Evolutionary conservation across 176 grass and related monocot genomes (phyloP).

Genomic region (Panicum miliaceum): DNA sequence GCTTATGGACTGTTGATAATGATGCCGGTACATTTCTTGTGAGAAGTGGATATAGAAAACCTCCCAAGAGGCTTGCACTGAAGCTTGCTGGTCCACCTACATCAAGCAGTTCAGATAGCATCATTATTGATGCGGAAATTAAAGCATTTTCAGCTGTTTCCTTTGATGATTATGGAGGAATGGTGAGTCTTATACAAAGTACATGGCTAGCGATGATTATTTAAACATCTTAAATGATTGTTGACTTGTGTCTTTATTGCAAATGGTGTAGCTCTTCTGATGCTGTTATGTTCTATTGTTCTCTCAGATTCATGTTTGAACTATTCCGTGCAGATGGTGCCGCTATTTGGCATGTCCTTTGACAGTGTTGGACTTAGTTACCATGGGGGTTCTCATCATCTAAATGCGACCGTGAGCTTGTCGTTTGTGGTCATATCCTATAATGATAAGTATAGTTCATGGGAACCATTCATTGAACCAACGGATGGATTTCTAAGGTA

Average conservation of each 20-base stretch:
- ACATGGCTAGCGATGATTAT: neutral
- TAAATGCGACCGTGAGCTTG: slow-evolving; percentile 85
- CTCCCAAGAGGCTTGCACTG: slow-evolving; percentile 81
- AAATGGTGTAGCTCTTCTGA: slow-evolving; percentile 23
- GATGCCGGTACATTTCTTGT: slow-evolving; percentile 86
- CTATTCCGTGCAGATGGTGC: slow-evolving; percentile 78
- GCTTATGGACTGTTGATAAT: slow-evolving; percentile 85
- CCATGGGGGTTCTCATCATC: slow-evolving; percentile 76
- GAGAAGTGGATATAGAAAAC: slow-evolving; percentile 83
- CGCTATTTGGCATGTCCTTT: slow-evolving; percentile 80
- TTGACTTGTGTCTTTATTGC: slow-evolving; percentile 16
- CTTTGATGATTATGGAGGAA: slow-evolving; percentile 96
- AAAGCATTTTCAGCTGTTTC: slow-evolving; percentile 86
- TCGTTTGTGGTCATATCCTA: slow-evolving; percentile 81
- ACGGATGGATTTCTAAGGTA: slow-evolving; percentile 97
- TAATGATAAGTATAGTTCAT: slow-evolving; percentile 90
- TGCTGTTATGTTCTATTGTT: slow-evolving; percentile 12
- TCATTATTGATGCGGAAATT: slow-evolving; percentile 84
- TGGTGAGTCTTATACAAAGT: slow-evolving; percentile 60
- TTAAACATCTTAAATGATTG: slow-evolving; percentile 21
- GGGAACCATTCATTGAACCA: slow-evolving; percentile 97
- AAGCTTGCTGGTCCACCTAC: slow-evolving; percentile 65
- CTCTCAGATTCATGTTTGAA: slow-evolving; percentile 39
- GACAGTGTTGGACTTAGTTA: slow-evolving; percentile 75
- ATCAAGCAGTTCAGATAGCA: slow-evolving; percentile 70